Base-by-base conservation (phyloP, 2,329 filamentous ascomycete species). In the Penicillium sp. region DNA sequence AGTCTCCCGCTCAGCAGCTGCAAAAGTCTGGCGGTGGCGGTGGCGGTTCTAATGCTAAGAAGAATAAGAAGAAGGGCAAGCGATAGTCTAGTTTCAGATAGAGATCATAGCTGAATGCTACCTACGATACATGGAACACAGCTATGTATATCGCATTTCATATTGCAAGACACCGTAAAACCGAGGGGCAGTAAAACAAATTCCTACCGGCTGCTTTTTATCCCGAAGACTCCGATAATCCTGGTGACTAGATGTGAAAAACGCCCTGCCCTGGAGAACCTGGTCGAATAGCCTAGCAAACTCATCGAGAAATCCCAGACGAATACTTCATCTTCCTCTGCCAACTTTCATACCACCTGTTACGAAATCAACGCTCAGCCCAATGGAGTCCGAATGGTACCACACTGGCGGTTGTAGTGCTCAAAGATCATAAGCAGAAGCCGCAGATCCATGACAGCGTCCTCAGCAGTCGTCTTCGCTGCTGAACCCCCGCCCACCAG, bases 61-160 rank as follows among this genome's bases (percentile, higher is more conserved):
- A 80, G 69, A 77, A 62, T 49, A 66, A 81, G 75, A 79, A 79
- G 69, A 79, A 78, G 67, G 78, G 78, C 38, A 82, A 81, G 73
- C 73, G 75, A 63, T 79, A 68, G 61, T 55, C 40, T 30, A 44
- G 30, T 30, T 38, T 17, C 12, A 28, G 33, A 44, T 50, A 35
- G 25, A 45, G 35, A 45, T 33, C 43, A 26, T 44, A 16, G 19
- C 26, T 55, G 55, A 53, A 60, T 61, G 57, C 49, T 40, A 56
- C 49, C 51, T 40, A 58, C 43, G 46, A 48, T 50, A 31, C 30
- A 26, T 33, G 6, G 17, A 25, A 33, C 30, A 9, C 30, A 46
- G 14, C 30, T n/a, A 43, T 42, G 14, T 31, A n/a, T n/a, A 7
- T 26, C 16, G 16, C 41, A 30, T 25, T 30, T 40, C 26, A 16